Base-by-base conservation (phyloP, 495 filamentous ascomycete species). In the Hypoxylon intermedium region DNA sequence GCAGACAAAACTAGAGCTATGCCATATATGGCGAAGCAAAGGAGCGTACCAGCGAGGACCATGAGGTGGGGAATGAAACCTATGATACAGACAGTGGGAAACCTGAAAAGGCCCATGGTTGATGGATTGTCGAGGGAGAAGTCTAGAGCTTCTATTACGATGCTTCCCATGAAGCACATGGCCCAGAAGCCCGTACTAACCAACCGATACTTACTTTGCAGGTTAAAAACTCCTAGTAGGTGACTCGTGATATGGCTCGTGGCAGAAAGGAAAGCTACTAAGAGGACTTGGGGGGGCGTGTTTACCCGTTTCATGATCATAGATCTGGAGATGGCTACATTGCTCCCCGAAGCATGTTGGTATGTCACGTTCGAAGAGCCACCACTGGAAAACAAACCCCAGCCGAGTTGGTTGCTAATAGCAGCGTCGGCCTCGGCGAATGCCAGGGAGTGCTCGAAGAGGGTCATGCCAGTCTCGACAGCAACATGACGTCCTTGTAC, bases 381-480 rank as follows among this genome's bases (percentile, higher is more conserved):
- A 13, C 61, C 61, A 9, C 63, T 67, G 18, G 76, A 63, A 72
- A 91, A 89, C 12, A 88, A 61, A 7, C 85, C 83, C 61, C 89
- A 84, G 2, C 88, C 89, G 2, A 95, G 81, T 3, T 88, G 86
- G 51, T 83, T 87, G 65, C 87, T 84, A 34, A 96, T 84, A 58
- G 91, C 87, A 9, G 90, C 88, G 69, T 98, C 95, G 3, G 94
- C 92, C 72, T 98, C 95, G 1, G 94, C 91, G 73, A 98, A 98
- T 0, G 94, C 94, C 11, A 98, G 77, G 0, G 94, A 98, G 68
- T 97, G 92, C 63, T 98, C 94, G 68, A 98, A 94, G 15, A 98
- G 83, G 0, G 93, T 96, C 90, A 98, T 97, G 5, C 93, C 92
- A 0, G 92, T 94, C 74, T 98, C 94, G 0, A 91, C 87, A 55